Conservation (phyloP, 202 grass and related monocot genomes). For the Cymbopogon flexuosus region DNA sequence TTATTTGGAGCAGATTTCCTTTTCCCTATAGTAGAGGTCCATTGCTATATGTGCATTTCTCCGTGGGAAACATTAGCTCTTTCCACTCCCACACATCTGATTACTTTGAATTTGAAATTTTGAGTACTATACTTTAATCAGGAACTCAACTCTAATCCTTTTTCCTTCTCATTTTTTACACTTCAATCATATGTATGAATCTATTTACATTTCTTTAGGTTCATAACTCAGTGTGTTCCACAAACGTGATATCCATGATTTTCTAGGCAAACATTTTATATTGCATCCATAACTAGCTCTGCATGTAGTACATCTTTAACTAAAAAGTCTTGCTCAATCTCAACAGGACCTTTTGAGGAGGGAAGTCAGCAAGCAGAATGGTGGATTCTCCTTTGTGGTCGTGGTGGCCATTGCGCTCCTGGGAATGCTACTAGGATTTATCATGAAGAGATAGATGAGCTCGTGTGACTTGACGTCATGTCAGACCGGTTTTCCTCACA, state of each 20-base stretch:
- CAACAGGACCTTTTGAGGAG: conserved; percentile 58
- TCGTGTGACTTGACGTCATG: conserved; percentile 3
- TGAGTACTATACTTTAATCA: background rate
- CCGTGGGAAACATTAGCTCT: background rate
- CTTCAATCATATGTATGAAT: background rate
- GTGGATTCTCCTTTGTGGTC: conserved; percentile 54
- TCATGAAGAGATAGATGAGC: conserved; percentile 53
- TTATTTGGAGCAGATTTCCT: background rate
- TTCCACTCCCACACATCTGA: background rate
- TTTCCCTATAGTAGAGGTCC: no score
- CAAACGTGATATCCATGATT: conserved; percentile 4
- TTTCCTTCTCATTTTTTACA: no score
- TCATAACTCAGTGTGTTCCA: background rate
- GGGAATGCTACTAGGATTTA: conserved; percentile 63
- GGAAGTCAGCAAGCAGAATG: conserved; percentile 55
- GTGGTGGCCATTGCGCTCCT: conserved; percentile 54
- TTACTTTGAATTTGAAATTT: background rate
- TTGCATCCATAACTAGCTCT: conserved; percentile 1
- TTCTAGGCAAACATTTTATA: background rate
- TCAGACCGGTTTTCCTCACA: background rate
- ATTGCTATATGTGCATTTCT: background rate
- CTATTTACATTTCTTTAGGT: background rate
- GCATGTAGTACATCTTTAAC: background rate
- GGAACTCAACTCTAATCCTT: background rate
- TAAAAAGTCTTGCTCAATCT: conserved; percentile 1